These are phyloP conservation scores for Hyphochytrium catenoides DNA, from an alignment of 352 stramenopile genomes.

Conservation along the genomic window DNA sequence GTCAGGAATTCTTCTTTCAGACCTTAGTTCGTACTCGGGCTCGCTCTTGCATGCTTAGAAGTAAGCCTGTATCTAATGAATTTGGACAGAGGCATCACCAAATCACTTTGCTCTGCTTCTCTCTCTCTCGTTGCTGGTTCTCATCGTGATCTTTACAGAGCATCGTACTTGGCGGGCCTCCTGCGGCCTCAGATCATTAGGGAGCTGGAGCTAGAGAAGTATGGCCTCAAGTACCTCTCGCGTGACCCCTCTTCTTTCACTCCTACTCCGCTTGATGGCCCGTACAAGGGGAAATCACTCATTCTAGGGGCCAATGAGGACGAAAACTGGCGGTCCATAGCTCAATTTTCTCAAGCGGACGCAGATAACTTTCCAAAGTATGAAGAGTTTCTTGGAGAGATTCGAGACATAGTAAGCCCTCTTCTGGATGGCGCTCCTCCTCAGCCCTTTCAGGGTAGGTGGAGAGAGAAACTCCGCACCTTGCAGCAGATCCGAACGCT, in stretches of 20 bases:
- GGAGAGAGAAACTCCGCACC: no score
- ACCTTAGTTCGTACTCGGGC: no score
- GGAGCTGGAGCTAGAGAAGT: constrained; percentile 44
- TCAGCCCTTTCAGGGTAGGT: neutral
- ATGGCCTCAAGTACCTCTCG: constrained; percentile 41
- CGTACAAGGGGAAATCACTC: constrained; percentile 27
- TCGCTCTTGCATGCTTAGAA: no score
- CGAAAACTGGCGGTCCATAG: constrained; percentile 21
- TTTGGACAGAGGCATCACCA: no score
- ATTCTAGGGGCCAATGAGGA: constrained; percentile 48
- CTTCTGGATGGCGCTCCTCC: constrained; percentile 12
- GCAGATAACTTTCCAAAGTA: constrained; percentile 53
- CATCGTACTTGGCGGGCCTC: constrained; percentile 67
- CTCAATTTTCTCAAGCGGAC: constrained; percentile 49
- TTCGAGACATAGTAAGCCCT: constrained; percentile 10
- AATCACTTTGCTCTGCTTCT: no score
- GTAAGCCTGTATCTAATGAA: no score
- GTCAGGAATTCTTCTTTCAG: no score
- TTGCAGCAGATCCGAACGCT: no score
- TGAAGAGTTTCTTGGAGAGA: constrained; percentile 18
- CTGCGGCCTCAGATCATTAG: constrained; percentile 67
- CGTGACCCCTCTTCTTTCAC: constrained; percentile 65
- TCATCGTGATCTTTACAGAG: no score
- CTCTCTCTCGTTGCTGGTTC: no score
- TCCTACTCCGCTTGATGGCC: constrained; percentile 16